Base-by-base conservation (phyloP, 1,284 basidiomycete genomes). In the Naganishia liquefaciens region DNA sequence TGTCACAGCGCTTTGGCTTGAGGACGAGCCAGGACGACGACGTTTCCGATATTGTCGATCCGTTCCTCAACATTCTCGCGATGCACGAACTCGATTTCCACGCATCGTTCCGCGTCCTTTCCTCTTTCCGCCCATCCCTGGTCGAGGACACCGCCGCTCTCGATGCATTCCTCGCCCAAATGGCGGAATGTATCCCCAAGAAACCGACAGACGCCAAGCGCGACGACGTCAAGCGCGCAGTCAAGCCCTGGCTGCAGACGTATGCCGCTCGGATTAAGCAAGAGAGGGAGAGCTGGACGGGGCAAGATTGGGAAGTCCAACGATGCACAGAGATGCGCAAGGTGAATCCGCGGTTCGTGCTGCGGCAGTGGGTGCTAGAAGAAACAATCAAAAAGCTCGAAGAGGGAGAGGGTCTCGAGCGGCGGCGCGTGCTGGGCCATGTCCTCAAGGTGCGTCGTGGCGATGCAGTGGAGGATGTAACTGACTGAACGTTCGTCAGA, bases 341-440 rank as follows among this genome's bases (percentile, higher is more conserved):
- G 81, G 63, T 82, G 23, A 96, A 97, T 73, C 93, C 93, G 17
- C 82, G 91, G 33, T 96, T 97, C 76, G 86, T 94, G 43, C 79
- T 96, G 65, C 82, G 93, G 65, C 93, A 96, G 78, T 96, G 93
- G 93, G 80, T 96, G 3, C 81, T 97, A 30, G 92, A 96, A 75
- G 92, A 95, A 73, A 86, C 90, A 30, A 94, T 94, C 74, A 78
- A 80, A 68, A 84, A 84, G 69, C 83, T 89, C 4, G 89, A 91
- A 73, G 77, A 77, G 60, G 87, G 90, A 72, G 73, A 79, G 10
- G 78, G 80, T 23, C 19, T 64, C 82, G 79, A 68, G 86, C 88
- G 65, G 84, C 83, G 77, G 79, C 82, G 66, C 80, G 39, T 88
- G 19, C 80, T 93, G 39, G 85, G 84, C 28, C 88, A 90, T 74